These are phyloP conservation scores for Penicillium sclerotiorum DNA, from an alignment of 2,329 filamentous ascomycete genomes.

Conservation along the genomic window DNA sequence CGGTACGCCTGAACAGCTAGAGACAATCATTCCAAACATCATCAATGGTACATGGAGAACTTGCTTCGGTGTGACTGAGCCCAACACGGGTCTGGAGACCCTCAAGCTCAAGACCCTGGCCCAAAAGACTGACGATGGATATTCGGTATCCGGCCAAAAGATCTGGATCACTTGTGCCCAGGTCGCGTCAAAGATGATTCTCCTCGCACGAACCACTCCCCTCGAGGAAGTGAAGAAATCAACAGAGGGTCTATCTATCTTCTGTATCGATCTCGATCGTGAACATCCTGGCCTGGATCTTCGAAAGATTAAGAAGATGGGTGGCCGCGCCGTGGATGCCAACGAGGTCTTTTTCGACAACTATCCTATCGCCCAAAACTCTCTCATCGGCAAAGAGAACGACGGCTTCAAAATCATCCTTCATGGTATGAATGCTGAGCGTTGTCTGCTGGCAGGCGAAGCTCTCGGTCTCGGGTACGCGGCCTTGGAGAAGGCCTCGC, in stretches of 20 bases:
- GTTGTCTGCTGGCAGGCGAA: constrained; percentile 75
- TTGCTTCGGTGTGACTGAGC: constrained; percentile 71
- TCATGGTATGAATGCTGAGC: constrained; percentile 78
- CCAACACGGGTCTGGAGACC: constrained; percentile 66
- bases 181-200: constrained; percentile 79
- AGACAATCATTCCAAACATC: constrained; percentile 68
- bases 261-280: constrained; percentile 76
- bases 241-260: constrained; percentile 75
- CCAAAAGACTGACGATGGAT: constrained; percentile 61
- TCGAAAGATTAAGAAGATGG: constrained; percentile 81
- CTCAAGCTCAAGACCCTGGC: constrained; percentile 70
- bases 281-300: constrained; percentile 64
- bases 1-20: constrained; percentile 65
- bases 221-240: constrained; percentile 68
- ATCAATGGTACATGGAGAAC: constrained; percentile 71
- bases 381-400: constrained; percentile 71
- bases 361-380: constrained; percentile 66
- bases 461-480: constrained; percentile 79
- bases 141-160: constrained; percentile 75
- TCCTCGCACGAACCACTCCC: constrained; percentile 75
- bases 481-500: constrained; percentile 62
- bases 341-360: constrained; percentile 89
- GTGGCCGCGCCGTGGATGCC: constrained; percentile 76
- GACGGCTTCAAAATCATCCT: constrained; percentile 79
- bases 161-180: constrained; percentile 90